Percentiles rank a stretch among this genome's conserved stretches.
phyloP scores from a whole-genome alignment of 2,329 filamentous ascomycete species.

The Zymoseptoria crescenta region DNA sequence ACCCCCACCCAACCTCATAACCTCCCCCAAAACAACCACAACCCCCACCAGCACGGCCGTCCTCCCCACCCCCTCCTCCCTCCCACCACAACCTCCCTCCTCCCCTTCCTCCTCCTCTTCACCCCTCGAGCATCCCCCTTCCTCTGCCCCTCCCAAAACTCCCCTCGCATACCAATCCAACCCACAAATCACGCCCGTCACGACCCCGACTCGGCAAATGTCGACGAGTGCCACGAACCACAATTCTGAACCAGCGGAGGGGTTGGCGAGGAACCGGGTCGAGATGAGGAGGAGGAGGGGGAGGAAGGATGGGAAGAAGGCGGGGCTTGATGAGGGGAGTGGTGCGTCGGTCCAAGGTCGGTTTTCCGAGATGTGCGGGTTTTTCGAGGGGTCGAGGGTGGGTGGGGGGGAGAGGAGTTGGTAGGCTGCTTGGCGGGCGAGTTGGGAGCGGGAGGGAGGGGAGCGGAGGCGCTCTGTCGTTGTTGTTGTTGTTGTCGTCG shows the following conservation, averaged over 20 bases:
- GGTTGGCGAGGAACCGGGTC: neutral
- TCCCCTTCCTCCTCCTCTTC: neutral
- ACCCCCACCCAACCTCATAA: neutral
- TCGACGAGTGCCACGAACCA: neutral
- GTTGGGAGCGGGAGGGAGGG: neutral
- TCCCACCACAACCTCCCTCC: neutral
- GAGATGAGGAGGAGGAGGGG: neutral
- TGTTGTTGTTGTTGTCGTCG: neutral
- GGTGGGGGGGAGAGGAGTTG: neutral
- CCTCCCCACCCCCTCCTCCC: neutral
- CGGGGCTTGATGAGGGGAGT: neutral
- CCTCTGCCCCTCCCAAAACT: neutral
- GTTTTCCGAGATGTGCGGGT: too few relatives aligned
- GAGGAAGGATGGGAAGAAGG: too few relatives aligned
- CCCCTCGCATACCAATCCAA: neutral
- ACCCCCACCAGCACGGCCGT: neutral
- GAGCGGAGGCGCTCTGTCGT: neutral
- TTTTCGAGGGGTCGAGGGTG: neutral
- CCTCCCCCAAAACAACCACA: neutral
- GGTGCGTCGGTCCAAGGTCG: too few relatives aligned
- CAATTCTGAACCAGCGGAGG: neutral
- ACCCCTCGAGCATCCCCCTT: neutral
- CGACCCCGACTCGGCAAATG: neutral
- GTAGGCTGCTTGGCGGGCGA: neutral
- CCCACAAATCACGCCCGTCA: neutral